phyloP scores from a whole-genome alignment of 495 filamentous ascomycete genomes.

The Wilcoxina mikolae region DNA sequence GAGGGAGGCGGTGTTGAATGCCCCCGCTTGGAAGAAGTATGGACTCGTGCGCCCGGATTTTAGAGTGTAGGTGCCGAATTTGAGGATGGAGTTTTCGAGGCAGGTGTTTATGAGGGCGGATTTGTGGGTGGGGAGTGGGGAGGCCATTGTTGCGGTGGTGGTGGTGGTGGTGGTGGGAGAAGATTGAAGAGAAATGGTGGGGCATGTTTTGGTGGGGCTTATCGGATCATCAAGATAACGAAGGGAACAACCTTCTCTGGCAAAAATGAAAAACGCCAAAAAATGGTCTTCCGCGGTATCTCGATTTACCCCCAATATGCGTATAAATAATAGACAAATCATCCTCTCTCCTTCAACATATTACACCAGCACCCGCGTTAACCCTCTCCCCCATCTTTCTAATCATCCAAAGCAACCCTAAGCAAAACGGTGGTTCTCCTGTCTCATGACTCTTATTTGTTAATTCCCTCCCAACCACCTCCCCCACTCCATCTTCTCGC shows the following conservation, averaged over 20 bases:
- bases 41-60: constrained; percentile 87
- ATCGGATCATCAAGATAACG: too few species aligned
- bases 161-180: background rate
- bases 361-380: background rate
- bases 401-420: constrained; percentile 9
- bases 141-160: background rate
- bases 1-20: constrained; percentile 63
- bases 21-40: constrained; percentile 96
- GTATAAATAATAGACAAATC: too few species aligned
- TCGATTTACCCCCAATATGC: too few species aligned
- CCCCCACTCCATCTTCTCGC: background rate
- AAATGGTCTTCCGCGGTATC: too few species aligned
- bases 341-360: too few species aligned
- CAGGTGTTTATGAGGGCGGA: constrained; percentile 56
- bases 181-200: too few species aligned
- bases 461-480: constrained; percentile 3
- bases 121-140: constrained; percentile 32
- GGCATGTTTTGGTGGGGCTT: too few species aligned
- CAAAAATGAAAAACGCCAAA: too few species aligned
- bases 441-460: constrained; percentile 2
- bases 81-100: constrained; percentile 58
- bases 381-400: constrained; percentile 6
- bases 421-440: constrained; percentile 8
- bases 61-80: constrained; percentile 75
- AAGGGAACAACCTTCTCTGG: too few species aligned